A percentile compares a stretch with the other conserved stretches of the same genome.
phyloP scores from a whole-genome alignment of 2,329 filamentous ascomycete genomes.

The Aureobasidium lini region DNA sequence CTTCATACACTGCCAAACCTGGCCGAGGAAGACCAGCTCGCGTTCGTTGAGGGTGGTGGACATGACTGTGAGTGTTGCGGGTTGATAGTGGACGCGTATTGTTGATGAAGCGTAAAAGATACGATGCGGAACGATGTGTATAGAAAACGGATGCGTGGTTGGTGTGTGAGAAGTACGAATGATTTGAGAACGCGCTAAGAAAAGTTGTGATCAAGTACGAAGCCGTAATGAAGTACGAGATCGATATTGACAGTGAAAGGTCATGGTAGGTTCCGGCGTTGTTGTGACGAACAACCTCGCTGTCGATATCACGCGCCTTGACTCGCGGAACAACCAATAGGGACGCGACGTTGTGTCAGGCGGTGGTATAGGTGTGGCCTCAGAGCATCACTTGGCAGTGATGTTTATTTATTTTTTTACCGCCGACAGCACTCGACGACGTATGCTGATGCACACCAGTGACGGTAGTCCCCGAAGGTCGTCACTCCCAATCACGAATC shows the following conservation, averaged over 20 bases:
- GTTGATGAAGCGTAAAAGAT: background rate
- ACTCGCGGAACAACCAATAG: background rate
- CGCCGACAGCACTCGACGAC: background rate
- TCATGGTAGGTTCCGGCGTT: background rate
- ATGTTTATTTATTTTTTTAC: too few species aligned
- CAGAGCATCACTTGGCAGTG: too few species aligned
- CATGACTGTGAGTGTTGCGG: background rate
- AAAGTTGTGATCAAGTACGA: background rate
- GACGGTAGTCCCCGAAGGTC: background rate
- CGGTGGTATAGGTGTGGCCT: background rate
- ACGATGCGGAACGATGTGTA: background rate
- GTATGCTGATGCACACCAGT: too few species aligned
- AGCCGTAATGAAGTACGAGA: background rate
- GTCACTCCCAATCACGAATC: background rate
- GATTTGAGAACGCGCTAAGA: background rate
- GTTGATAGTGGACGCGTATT: background rate
- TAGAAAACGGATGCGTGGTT: background rate
- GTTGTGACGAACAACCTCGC: background rate
- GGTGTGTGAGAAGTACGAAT: background rate
- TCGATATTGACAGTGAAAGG: background rate
- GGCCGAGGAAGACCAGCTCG: background rate
- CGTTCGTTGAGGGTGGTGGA: background rate
- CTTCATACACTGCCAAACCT: background rate
- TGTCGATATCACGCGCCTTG: background rate
- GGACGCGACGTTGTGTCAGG: background rate